Conservation (phyloP, 805 yeast genomes). For the Wickerhamiella kurtzmanii region DNA sequence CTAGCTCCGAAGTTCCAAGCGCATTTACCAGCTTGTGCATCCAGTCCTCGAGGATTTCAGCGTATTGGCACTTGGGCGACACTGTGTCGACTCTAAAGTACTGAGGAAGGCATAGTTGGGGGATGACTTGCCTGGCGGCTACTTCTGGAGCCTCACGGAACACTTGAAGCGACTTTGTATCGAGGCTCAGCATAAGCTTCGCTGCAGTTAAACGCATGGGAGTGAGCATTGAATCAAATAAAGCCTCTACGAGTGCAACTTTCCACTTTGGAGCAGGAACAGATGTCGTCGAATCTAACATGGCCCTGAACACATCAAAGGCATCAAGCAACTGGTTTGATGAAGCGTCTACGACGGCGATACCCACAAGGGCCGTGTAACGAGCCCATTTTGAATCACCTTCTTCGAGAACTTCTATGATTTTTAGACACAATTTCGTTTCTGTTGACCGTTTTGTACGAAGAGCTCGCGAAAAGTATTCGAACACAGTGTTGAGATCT, state of each 20-base stretch:
- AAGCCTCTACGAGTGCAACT: slow-evolving; percentile 58
- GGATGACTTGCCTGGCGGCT: slow-evolving; percentile 36
- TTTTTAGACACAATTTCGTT: slow-evolving; percentile 9
- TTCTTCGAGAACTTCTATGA: slow-evolving; percentile 18
- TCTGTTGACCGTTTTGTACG: neutral
- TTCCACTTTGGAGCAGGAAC: slow-evolving; percentile 63
- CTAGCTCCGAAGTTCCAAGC: slow-evolving; percentile 25
- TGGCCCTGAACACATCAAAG: slow-evolving; percentile 40
- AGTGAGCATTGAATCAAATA: slow-evolving; percentile 58
- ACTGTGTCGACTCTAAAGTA: slow-evolving; percentile 33
- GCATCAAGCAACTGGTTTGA: slow-evolving; percentile 79
- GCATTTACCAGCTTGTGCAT: slow-evolving; percentile 30
- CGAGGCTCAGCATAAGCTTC: slow-evolving; percentile 41
- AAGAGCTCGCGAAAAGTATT: neutral
- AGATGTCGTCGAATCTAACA: slow-evolving; percentile 37
- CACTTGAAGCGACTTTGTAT: slow-evolving; percentile 32
- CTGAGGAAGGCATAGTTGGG: slow-evolving; percentile 48
- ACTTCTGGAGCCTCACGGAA: slow-evolving; percentile 34
- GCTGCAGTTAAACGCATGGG: slow-evolving; percentile 55
- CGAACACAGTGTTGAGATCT: neutral
- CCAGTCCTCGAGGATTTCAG: slow-evolving; percentile 31
- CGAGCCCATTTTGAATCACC: slow-evolving; percentile 44
- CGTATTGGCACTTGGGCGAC: slow-evolving; percentile 39
- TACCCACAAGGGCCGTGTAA: slow-evolving; percentile 62
- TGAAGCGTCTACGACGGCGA: slow-evolving; percentile 72